These are phyloP conservation scores for Salvia sclarea DNA, from an alignment of 305 asterid species.

Conservation along the genomic window DNA sequence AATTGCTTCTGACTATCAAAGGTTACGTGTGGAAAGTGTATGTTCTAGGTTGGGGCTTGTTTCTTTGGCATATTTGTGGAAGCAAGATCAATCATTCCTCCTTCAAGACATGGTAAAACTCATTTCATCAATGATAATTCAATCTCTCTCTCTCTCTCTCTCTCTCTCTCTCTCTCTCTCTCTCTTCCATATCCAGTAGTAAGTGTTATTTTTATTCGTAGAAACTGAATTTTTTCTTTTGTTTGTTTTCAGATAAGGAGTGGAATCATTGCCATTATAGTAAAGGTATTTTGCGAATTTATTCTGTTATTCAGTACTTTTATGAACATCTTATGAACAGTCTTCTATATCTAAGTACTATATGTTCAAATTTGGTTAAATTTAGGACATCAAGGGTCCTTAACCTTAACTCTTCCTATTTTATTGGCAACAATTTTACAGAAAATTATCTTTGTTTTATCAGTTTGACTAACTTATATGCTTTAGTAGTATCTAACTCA, in stretches of 20 bases:
- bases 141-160: slow-evolving; percentile 23
- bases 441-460: slow-evolving; percentile 8
- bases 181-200: slow-evolving; percentile 33
- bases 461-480: slow-evolving; percentile 17
- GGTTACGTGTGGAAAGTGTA: slow-evolving; percentile 90
- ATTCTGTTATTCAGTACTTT: background rate
- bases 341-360: background rate
- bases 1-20: slow-evolving; percentile 94
- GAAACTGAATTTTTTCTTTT: slow-evolving; percentile 26
- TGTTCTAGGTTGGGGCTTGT: slow-evolving; percentile 94
- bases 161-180: slow-evolving; percentile 10
- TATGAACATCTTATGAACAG: background rate
- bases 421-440: background rate
- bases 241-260: slow-evolving; percentile 54
- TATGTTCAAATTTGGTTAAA: slow-evolving; percentile 7
- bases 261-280: slow-evolving; percentile 78
- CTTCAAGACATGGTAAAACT: slow-evolving; percentile 75
- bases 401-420: background rate
- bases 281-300: slow-evolving; percentile 58
- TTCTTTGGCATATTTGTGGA: slow-evolving; percentile 93
- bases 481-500: slow-evolving; percentile 19
- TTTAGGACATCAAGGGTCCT: slow-evolving; percentile 8
- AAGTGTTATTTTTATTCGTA: slow-evolving; percentile 26
- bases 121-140: no score
- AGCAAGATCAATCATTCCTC: slow-evolving; percentile 81